Conservation (phyloP, 2,329 filamentous ascomycete genomes). For the Colletotrichum sp. region DNA sequence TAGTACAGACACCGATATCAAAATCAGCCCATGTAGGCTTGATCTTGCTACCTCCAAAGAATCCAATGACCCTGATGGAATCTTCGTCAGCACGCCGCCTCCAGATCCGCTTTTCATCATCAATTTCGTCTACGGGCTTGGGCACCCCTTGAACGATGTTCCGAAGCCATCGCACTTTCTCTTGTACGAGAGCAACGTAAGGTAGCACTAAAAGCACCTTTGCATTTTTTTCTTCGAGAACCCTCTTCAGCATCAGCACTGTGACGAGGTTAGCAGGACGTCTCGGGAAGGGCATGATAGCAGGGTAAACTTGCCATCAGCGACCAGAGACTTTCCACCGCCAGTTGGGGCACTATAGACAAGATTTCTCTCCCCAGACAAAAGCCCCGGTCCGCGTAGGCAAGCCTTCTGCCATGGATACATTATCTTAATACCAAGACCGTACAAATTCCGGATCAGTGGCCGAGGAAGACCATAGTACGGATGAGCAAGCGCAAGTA, state of each 20-base stretch:
- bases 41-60: conserved; percentile 76
- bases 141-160: conserved; percentile 67
- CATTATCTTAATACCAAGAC: conserved; percentile 73
- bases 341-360: conserved; percentile 84
- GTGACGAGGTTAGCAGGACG: conserved; percentile 7
- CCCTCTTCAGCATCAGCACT: conserved; percentile 74
- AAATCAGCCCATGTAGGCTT: conserved; percentile 74
- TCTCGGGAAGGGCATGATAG: neutral
- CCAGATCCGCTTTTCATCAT: conserved; percentile 50
- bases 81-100: conserved; percentile 61
- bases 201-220: conserved; percentile 78
- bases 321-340: conserved; percentile 78
- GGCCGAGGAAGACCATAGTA: conserved; percentile 65
- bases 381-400: conserved; percentile 68
- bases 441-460: conserved; percentile 68
- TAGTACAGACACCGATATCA: conserved; percentile 79
- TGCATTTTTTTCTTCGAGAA: conserved; percentile 65
- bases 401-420: conserved; percentile 84
- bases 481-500: conserved; percentile 66
- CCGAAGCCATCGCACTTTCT: conserved; percentile 78
- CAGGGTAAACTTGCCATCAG: conserved; percentile 49
- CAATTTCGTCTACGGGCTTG: conserved; percentile 39
- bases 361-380: conserved; percentile 70
- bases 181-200: conserved; percentile 80
- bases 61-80: conserved; percentile 70